A percentile compares a stretch with the other conserved stretches of the same genome.
Evolutionary conservation across 176 grass and related monocot species (phyloP).

Genomic region (Rhynchospora breviuscula): DNA sequence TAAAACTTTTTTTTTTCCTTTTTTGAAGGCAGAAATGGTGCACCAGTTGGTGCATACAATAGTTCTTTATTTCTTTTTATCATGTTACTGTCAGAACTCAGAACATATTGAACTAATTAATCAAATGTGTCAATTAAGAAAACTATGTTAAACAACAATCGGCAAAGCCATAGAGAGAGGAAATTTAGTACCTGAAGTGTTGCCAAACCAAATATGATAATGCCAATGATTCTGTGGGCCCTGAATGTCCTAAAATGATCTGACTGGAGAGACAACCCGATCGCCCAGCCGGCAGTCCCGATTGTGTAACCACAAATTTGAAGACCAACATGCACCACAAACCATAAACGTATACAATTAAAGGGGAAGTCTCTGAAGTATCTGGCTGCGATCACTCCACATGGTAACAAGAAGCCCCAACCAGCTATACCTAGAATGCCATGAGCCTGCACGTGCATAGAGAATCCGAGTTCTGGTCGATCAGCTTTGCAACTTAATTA

Average conservation of each 20-base stretch:
- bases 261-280: background rate
- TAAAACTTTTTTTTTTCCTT: too few species aligned
- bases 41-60: too few species aligned
- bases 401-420: conserved; percentile 8
- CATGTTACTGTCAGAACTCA: background rate
- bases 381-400: background rate
- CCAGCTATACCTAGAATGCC: background rate
- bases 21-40: too few species aligned
- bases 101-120: background rate
- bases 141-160: background rate
- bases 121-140: background rate
- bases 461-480: background rate
- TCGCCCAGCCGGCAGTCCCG: background rate
- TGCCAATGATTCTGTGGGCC: background rate
- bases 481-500: background rate
- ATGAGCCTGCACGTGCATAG: background rate
- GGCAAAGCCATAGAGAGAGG: too few species aligned
- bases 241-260: background rate
- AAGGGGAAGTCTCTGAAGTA: background rate
- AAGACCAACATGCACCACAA: background rate
- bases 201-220: conserved; percentile 4
- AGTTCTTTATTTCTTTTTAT: too few species aligned
- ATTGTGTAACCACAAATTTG: background rate
- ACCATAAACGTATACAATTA: background rate
- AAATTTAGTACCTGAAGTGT: conserved; percentile 1